Evolutionary conservation across 2,329 filamentous ascomycete genomes (phyloP), one percentile per base, ranked within the genome.

Genomic region (Elsinoe fawcettii): DNA sequence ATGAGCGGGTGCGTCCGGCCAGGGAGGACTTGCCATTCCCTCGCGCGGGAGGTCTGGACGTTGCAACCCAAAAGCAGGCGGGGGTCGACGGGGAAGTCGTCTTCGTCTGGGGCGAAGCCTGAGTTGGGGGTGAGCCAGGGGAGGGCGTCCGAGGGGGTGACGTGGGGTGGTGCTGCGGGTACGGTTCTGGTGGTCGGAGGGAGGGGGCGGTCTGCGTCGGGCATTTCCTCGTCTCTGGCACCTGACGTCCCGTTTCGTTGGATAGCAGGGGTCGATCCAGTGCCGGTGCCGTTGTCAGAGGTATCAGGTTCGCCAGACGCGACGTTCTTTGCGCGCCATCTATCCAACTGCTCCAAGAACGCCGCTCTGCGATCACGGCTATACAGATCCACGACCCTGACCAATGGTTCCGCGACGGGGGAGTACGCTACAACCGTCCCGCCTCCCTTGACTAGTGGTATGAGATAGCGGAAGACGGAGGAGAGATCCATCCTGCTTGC

Each of bases 1-100:
- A 99, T 99, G 57, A 95, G 72, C 5, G 93, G 93, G 74, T 99
- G 93, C 55, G 93, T 97, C 56, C 93, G 77, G 0, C 90, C 88
- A 0, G 93, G 93, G 47, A 99, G 71, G 1, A 96, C 91, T 75
- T 99, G 93, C 88, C 90, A 97, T 55, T 82, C 78, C 60, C 87
- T 80, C 4, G 87, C 85, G 12, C 89, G 79, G 49, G 86, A 88
- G 2, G 85, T 93, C 73, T 97, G 91, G 55, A 99, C 77, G 11
- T 80, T 83, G 0, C 89, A 84, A 0, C 86, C 88, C 0, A 97
- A 79, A 3, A 99, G 70, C 54, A 96, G 73, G 2, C 89, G 87
- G 0, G 93, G 93, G 68, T 99, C 93, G 12, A 96, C 71, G 0
- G 90, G 88, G 67, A 95, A 97, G 63, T 95, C 88, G 0, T 84